Percentiles rank a stretch among this genome's conserved stretches.
Conservation (phyloP, 1,284 basidiomycete genomes). For the Agroathelia rolfsii region DNA sequence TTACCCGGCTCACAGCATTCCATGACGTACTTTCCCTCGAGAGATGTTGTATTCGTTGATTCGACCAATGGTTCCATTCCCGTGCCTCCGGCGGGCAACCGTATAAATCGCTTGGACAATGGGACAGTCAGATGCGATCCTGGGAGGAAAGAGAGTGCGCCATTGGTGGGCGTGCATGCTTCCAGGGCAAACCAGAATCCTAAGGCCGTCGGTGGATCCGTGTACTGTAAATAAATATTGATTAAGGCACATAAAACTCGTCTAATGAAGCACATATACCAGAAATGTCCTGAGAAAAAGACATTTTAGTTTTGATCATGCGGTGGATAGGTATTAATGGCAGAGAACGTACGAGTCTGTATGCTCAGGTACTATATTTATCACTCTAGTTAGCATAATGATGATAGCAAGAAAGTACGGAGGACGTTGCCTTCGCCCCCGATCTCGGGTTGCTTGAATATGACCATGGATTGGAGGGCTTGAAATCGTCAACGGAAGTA, state of each 20-base stretch:
- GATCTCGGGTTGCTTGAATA: conserved; percentile 82
- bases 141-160: conserved; percentile 85
- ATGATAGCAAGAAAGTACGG: conserved; percentile 11
- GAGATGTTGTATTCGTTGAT: conserved; percentile 29
- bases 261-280: conserved; percentile 27
- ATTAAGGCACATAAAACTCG: not conserved
- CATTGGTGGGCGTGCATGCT: conserved; percentile 75
- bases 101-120: conserved; percentile 77
- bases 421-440: conserved; percentile 84
- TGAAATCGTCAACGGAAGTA: conserved; percentile 4
- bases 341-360: conserved; percentile 63
- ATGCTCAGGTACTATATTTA: conserved; percentile 55
- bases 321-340: conserved; percentile 1
- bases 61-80: conserved; percentile 60
- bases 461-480: conserved; percentile 94
- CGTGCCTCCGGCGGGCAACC: conserved; percentile 63
- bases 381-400: conserved; percentile 3
- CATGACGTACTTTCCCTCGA: conserved; percentile 51
- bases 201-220: conserved; percentile 81
- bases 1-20: conserved; percentile 72
- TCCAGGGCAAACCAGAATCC: conserved; percentile 97
- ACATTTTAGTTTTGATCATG: not conserved
- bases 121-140: conserved; percentile 75
- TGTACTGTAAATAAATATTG: conserved; percentile 51
- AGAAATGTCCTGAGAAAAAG: conserved; percentile 52